phyloP scores from a whole-genome alignment of 2,329 filamentous ascomycete species.

The Hymenoscyphus repandus region DNA sequence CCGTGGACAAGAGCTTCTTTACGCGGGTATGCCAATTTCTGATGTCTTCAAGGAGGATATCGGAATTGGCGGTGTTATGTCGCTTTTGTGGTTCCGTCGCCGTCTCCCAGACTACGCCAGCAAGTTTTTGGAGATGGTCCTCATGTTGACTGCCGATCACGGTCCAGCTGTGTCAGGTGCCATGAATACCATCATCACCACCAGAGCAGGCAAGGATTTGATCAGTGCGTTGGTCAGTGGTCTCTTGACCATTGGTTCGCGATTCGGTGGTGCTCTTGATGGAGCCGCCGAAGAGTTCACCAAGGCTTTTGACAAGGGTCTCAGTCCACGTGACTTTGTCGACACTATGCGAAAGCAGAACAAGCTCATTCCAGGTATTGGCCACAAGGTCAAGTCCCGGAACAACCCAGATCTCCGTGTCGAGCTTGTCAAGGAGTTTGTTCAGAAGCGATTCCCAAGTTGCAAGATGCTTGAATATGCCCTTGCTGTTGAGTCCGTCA shows the following conservation, averaged over 20 bases:
- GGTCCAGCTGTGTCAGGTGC: constrained; percentile 97
- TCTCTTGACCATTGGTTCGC: constrained; percentile 95
- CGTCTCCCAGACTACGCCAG: constrained; percentile 92
- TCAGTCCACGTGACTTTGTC: constrained; percentile 97
- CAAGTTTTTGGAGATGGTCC: constrained; percentile 99
- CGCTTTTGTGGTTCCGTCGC: constrained; percentile 98
- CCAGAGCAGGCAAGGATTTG: constrained; percentile 96
- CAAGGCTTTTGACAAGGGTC: constrained; percentile 95
- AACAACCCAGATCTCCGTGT: constrained; percentile 99
- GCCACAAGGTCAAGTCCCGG: constrained; percentile 98
- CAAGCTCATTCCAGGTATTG: constrained; percentile 99
- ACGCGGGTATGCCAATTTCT: constrained; percentile 99
- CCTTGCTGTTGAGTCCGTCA: constrained; percentile 94
- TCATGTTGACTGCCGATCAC: constrained; percentile 99
- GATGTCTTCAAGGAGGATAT: constrained; percentile 99
- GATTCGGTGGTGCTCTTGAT: constrained; percentile 97
- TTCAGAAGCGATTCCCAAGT: constrained; percentile 93
- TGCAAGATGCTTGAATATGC: constrained; percentile 99
- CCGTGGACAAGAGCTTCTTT: constrained; percentile 97
- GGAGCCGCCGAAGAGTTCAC: constrained; percentile 98
- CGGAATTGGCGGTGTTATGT: constrained; percentile 99
- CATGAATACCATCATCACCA: constrained; percentile 99
- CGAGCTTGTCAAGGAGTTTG: constrained; percentile 98
- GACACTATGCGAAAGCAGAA: constrained; percentile 99
- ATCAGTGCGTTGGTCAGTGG: constrained; percentile 93